Conservation (phyloP, 1,139 yeast species). For the Meyerozyma sp. region DNA sequence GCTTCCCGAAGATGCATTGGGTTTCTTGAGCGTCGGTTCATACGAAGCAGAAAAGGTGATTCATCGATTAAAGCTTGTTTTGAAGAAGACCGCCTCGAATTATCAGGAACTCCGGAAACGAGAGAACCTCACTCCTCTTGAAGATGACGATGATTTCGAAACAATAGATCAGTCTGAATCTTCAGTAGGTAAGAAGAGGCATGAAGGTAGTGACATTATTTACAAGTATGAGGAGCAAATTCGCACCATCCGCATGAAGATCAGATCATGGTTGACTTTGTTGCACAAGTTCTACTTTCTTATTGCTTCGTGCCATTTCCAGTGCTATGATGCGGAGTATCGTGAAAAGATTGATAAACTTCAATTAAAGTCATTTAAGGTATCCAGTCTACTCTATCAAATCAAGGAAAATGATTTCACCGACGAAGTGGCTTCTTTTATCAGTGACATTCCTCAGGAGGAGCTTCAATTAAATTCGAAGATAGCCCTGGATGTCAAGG, state of each 20-base stretch:
- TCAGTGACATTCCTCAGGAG: conserved; percentile 14
- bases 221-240: conserved; percentile 21
- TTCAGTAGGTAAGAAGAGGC: neutral
- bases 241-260: conserved; percentile 18
- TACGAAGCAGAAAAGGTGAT: conserved; percentile 28
- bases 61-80: conserved; percentile 15
- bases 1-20: conserved; percentile 45
- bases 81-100: conserved; percentile 11
- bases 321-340: conserved; percentile 46
- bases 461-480: conserved; percentile 7
- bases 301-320: conserved; percentile 76
- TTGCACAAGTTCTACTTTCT: conserved; percentile 75
- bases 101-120: conserved; percentile 9
- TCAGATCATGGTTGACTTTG: conserved; percentile 52
- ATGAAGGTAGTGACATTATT: conserved; percentile 13
- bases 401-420: conserved; percentile 3
- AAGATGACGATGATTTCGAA: conserved; percentile 19
- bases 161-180: conserved; percentile 8
- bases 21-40: conserved; percentile 35
- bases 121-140: conserved; percentile 5
- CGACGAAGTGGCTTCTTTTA: conserved; percentile 21
- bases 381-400: conserved; percentile 5
- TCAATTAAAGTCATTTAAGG: conserved; percentile 4
- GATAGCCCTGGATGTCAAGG: conserved; percentile 6
- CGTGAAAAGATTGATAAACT: conserved; percentile 15